Evolutionary conservation across 192 early-diverging fungal species (phyloP).

Genomic region (Linnemannia schmuckeri): DNA sequence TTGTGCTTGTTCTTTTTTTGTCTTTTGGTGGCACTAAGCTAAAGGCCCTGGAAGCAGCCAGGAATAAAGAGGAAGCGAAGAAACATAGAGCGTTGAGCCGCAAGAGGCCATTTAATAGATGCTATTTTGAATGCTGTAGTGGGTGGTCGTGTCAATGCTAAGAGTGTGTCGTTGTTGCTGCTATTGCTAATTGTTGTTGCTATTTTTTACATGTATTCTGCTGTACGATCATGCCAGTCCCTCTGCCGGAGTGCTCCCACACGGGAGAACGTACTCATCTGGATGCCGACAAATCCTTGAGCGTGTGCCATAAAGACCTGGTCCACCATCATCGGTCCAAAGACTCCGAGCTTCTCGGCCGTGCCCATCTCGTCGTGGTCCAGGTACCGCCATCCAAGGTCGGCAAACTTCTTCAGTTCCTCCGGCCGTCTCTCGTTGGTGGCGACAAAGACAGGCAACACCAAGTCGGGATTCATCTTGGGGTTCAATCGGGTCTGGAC

Average conservation of each 20-base stretch:
- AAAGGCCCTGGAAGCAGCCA: background rate
- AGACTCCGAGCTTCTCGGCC: conserved; percentile 30
- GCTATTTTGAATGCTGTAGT: background rate
- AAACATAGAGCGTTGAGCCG: background rate
- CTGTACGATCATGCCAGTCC: conserved; percentile 34
- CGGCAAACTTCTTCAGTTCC: conserved; percentile 49
- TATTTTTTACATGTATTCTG: conserved; percentile 48
- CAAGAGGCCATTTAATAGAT: background rate
- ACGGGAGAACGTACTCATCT: conserved; percentile 54
- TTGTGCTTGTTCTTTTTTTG: background rate
- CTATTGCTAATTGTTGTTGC: background rate
- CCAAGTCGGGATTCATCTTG: conserved; percentile 15
- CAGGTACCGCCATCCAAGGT: conserved; percentile 42
- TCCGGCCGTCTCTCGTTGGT: conserved; percentile 47
- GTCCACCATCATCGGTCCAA: conserved; percentile 50
- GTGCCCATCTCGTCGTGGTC: conserved; percentile 46
- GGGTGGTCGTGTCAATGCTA: conserved; percentile 2
- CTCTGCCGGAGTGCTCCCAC: conserved; percentile 44
- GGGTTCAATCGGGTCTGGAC: conserved; percentile 36
- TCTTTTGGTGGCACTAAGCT: background rate
- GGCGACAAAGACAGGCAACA: conserved; percentile 53
- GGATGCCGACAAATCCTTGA: conserved; percentile 42
- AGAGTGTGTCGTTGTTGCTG: background rate
- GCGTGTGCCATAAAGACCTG: conserved; percentile 55
- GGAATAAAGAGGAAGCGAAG: background rate